Evolutionary conservation across 208 protist genomes (phyloP).

Genomic region (Leptomonas seymouri): DNA sequence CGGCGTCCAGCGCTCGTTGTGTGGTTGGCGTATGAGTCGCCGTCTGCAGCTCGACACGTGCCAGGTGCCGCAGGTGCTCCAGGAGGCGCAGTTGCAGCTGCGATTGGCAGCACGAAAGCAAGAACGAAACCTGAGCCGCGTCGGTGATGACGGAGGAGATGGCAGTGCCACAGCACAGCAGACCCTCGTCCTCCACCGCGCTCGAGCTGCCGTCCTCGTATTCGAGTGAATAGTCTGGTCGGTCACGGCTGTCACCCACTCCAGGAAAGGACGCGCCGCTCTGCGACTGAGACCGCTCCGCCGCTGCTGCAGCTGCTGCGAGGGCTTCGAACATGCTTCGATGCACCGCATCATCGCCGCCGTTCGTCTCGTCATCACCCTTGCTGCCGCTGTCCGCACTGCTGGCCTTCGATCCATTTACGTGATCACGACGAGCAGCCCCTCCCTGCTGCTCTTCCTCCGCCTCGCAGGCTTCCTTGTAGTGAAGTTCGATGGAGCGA

Average conservation of each 20-base stretch:
- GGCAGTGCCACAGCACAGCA: background rate
- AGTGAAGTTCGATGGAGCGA: constrained; percentile 6
- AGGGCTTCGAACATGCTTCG: constrained; percentile 29
- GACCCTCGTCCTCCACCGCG: constrained; percentile 7
- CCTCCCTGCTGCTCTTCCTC: constrained; percentile 16
- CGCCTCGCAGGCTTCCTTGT: constrained; percentile 16
- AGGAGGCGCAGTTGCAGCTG: constrained; percentile 33
- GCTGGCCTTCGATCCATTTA: background rate
- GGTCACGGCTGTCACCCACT: background rate
- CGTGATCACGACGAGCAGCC: background rate
- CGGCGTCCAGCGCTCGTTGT: constrained; percentile 30
- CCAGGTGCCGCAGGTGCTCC: constrained; percentile 27
- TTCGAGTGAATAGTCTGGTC: background rate
- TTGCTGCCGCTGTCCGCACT: background rate
- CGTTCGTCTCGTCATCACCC: background rate
- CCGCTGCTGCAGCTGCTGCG: constrained; percentile 12
- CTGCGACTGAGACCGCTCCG: background rate
- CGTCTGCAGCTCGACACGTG: constrained; percentile 17
- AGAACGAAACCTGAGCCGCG: constrained; percentile 23
- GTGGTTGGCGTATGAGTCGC: constrained; percentile 28
- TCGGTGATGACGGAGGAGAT: constrained; percentile 11
- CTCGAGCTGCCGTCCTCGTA: background rate
- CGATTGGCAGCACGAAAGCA: constrained; percentile 40
- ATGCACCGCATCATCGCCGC: constrained; percentile 7
- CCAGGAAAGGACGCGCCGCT: constrained; percentile 8